A percentile compares a stretch with the other conserved stretches of the same genome.
Evolutionary conservation across 768 basidiomycete genomes (phyloP).

Genomic region (Chalciporus chontae): DNA sequence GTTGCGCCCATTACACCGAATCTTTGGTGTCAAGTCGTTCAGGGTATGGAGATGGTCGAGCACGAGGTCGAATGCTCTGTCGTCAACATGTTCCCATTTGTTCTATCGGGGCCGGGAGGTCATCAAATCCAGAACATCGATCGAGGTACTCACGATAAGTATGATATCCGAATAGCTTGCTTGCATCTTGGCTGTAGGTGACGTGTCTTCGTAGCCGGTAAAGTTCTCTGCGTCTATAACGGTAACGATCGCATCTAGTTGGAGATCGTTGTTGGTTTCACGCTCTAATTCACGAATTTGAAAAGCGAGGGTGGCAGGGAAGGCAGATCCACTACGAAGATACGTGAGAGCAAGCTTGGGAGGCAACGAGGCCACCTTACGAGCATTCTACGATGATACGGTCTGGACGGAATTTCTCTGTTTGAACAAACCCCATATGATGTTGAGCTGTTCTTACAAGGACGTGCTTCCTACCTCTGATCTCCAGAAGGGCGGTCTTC

Average conservation of each 20-base stretch:
- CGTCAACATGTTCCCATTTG: slow-evolving; percentile 86
- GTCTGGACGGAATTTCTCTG: slow-evolving; percentile 83
- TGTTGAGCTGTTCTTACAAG: not conserved
- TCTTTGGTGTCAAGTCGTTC: slow-evolving; percentile 87
- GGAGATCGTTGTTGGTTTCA: slow-evolving; percentile 70
- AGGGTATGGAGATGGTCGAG: slow-evolving; percentile 85
- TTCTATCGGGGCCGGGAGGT: slow-evolving; percentile 45
- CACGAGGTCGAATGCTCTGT: slow-evolving; percentile 75
- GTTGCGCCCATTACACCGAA: slow-evolving; percentile 58
- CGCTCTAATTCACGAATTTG: slow-evolving; percentile 89
- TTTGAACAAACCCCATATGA: not conserved
- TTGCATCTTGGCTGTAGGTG: slow-evolving; percentile 89
- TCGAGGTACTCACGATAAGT: slow-evolving; percentile 56
- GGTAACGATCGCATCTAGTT: slow-evolving; percentile 87
- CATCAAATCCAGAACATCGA: slow-evolving; percentile 1
- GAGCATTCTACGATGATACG: slow-evolving; percentile 95
- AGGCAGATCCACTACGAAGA: slow-evolving; percentile 75
- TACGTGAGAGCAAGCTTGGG: not conserved
- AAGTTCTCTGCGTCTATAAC: slow-evolving; percentile 93
- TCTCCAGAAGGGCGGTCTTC: slow-evolving; percentile 86
- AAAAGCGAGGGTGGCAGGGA: slow-evolving; percentile 92
- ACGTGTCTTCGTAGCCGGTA: slow-evolving; percentile 86
- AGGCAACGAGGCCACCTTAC: slow-evolving; percentile 38
- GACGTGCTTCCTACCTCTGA: slow-evolving; percentile 53
- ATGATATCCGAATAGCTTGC: slow-evolving; percentile 94